phyloP scores from a whole-genome alignment of 2,329 filamentous ascomycete species.

The Paracoccidioides brasiliensis region DNA sequence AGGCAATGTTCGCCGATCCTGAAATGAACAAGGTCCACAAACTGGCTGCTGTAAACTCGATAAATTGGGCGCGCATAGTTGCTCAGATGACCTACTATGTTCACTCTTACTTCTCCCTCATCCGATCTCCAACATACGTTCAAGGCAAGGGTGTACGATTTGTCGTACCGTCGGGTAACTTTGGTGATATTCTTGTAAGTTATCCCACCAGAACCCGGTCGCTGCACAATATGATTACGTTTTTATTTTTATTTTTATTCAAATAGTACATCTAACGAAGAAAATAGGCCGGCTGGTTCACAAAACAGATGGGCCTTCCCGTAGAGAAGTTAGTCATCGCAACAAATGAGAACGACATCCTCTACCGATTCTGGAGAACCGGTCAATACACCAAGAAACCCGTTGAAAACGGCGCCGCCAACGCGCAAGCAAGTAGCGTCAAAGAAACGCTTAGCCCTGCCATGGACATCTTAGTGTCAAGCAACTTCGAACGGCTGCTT shows the following conservation, averaged over 20 bases:
- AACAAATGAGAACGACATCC: constrained; percentile 95
- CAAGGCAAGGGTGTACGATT: constrained; percentile 53
- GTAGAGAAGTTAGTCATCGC: constrained; percentile 80
- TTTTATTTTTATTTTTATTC: neutral
- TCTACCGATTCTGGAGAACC: constrained; percentile 87
- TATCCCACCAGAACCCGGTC: neutral
- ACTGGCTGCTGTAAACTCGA: constrained; percentile 88
- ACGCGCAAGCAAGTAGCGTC: constrained; percentile 47
- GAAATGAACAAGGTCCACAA: constrained; percentile 71
- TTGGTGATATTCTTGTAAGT: constrained; percentile 65
- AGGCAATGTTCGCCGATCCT: constrained; percentile 76
- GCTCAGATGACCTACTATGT: constrained; percentile 98
- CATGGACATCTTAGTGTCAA: constrained; percentile 95
- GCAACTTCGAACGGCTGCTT: constrained; percentile 89
- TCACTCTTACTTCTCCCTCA: constrained; percentile 78
- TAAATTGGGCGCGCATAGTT: constrained; percentile 90
- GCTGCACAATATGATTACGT: too few relatives aligned
- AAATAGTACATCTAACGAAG: neutral
- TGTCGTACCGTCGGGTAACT: constrained; percentile 90
- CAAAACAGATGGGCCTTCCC: constrained; percentile 77
- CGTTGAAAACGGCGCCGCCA: constrained; percentile 22
- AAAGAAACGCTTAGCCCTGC: constrained; percentile 88
- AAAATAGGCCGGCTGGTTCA: constrained; percentile 60
- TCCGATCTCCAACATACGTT: constrained; percentile 46
- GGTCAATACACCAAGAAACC: constrained; percentile 77